Evolutionary conservation across 345 rosid species (phyloP).

Genomic region (Gossypium herbaceum): DNA sequence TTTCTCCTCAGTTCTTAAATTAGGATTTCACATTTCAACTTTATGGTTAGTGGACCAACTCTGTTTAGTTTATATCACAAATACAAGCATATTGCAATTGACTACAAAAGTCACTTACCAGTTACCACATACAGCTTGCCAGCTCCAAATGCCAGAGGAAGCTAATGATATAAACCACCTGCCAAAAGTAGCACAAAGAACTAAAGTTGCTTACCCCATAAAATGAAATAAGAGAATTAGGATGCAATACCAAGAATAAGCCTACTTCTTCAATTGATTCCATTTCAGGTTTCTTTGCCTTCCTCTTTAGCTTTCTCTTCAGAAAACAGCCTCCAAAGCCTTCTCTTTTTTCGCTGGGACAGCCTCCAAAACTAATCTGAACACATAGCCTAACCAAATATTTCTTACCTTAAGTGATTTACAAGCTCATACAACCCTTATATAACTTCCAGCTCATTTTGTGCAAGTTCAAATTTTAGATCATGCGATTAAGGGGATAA

Average conservation of each 20-base stretch:
- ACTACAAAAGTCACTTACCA: slow-evolving; percentile 10
- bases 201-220: slow-evolving; percentile 16
- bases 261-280: slow-evolving; percentile 24
- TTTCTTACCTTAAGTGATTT: background rate
- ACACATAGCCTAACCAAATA: slow-evolving; percentile 23
- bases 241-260: slow-evolving; percentile 17
- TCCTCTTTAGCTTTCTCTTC: slow-evolving; percentile 3
- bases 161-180: slow-evolving; percentile 24
- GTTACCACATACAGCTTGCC: slow-evolving; percentile 30
- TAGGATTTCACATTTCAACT: too few relatives aligned
- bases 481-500: background rate
- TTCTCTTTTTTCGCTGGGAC: background rate
- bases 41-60: background rate
- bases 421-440: background rate
- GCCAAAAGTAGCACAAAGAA: slow-evolving; percentile 20
- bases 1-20: too few relatives aligned
- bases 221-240: slow-evolving; percentile 6
- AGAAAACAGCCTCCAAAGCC: slow-evolving; percentile 18
- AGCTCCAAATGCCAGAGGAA: slow-evolving; percentile 17
- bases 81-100: background rate
- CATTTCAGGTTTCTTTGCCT: slow-evolving; percentile 22
- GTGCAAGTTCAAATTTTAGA: background rate
- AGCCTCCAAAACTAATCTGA: slow-evolving; percentile 22
- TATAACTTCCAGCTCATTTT: background rate
- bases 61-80: background rate